Percentiles rank a stretch among this genome's conserved stretches.
phyloP scores from a whole-genome alignment of 768 basidiomycete genomes.

The Tulasnella sp. region DNA sequence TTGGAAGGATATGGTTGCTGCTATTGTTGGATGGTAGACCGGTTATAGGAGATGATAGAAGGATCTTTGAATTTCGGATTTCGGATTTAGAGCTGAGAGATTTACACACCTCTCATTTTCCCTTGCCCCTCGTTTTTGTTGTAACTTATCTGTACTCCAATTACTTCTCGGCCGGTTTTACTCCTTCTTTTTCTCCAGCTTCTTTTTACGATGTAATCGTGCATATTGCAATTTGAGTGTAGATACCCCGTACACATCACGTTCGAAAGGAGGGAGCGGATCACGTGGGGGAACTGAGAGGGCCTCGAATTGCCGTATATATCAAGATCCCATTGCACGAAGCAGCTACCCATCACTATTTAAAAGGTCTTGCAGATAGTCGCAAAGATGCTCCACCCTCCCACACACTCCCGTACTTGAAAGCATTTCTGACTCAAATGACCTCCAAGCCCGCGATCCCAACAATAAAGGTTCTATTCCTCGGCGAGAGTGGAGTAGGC shows the following conservation, averaged over 20 bases:
- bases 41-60: background rate
- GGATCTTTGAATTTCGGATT: background rate
- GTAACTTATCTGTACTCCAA: conserved; percentile 13
- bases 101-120: background rate
- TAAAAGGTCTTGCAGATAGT: too few relatives aligned
- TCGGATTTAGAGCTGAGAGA: background rate
- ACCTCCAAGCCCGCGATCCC: too few relatives aligned
- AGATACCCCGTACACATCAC: background rate
- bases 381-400: too few relatives aligned
- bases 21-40: conserved; percentile 40
- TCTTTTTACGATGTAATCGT: background rate
- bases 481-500: too few relatives aligned
- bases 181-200: background rate
- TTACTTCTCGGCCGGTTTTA: background rate
- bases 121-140: background rate
- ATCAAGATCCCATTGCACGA: too few relatives aligned
- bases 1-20: conserved; percentile 47
- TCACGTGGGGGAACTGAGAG: too few relatives aligned
- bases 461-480: too few relatives aligned
- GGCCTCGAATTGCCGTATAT: too few relatives aligned
- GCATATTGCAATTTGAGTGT: background rate
- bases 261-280: too few relatives aligned
- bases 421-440: too few relatives aligned
- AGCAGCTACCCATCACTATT: too few relatives aligned
- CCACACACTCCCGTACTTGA: too few relatives aligned